Percentiles rank a stretch among this genome's conserved stretches.
These are phyloP conservation scores for Quercus variabilis DNA, from an alignment of 306 rosid species.

Conservation along the genomic window DNA sequence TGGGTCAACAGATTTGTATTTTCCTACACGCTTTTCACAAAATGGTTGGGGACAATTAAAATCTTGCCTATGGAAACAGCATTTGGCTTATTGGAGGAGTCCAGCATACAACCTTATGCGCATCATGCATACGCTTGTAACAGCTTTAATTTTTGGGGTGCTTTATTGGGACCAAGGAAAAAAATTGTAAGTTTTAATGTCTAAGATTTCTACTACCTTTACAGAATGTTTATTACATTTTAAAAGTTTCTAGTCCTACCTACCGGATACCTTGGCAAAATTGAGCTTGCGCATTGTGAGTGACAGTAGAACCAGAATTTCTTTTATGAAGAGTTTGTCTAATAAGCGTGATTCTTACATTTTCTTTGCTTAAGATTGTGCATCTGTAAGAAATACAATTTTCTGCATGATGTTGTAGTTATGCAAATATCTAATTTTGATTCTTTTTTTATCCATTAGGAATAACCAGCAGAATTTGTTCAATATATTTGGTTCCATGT, in stretches of 20 bases:
- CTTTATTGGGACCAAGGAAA: constrained; percentile 25
- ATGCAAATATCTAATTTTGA: background rate
- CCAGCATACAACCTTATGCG: background rate
- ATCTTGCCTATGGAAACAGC: constrained; percentile 21
- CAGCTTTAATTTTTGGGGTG: background rate
- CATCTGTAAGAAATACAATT: background rate
- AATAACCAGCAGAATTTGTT: background rate
- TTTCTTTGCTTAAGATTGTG: background rate
- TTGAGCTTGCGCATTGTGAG: background rate
- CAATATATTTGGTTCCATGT: background rate
- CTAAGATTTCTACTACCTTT: background rate
- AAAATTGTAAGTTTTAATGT: background rate
- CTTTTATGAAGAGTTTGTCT: no score
- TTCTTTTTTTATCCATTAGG: background rate
- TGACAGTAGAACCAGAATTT: no score
- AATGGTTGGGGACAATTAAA: constrained; percentile 42
- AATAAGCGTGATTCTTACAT: no score
- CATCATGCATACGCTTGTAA: background rate
- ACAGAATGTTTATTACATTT: background rate
- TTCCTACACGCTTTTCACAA: constrained; percentile 48
- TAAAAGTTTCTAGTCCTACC: background rate
- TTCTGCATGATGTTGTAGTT: background rate
- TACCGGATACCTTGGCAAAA: background rate
- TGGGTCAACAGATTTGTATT: constrained; percentile 47
- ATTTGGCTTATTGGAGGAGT: constrained; percentile 4